phyloP scores from a whole-genome alignment of 2,329 filamentous ascomycete genomes.

The Xylariomycetidae sp. region DNA sequence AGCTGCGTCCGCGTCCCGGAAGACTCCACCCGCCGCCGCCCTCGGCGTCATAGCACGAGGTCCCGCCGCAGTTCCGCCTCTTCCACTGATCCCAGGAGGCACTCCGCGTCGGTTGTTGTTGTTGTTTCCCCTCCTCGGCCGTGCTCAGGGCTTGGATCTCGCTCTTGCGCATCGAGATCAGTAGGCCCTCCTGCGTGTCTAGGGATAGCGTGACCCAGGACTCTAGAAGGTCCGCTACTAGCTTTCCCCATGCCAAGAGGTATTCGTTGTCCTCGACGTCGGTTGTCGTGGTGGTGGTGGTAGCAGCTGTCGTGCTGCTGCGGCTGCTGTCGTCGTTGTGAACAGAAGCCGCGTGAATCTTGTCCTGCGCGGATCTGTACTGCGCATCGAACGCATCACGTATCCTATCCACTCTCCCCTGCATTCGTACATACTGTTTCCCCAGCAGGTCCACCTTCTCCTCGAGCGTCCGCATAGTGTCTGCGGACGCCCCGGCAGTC shows the following conservation, averaged over 20 bases:
- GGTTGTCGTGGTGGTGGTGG: too few relatives aligned
- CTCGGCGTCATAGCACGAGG: conserved; percentile 13
- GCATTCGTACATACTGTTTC: neutral
- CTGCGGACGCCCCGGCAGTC: neutral
- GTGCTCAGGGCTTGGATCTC: conserved; percentile 1
- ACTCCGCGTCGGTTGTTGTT: neutral
- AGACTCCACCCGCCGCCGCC: too few relatives aligned
- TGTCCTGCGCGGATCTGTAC: neutral
- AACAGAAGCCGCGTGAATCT: too few relatives aligned
- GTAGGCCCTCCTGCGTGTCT: conserved; percentile 11
- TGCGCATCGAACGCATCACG: neutral
- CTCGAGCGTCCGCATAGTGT: neutral
- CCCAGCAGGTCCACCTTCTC: neutral
- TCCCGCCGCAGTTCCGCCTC: conserved; percentile 16
- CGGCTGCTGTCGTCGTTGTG: too few relatives aligned
- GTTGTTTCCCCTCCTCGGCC: neutral
- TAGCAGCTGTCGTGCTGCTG: too few relatives aligned
- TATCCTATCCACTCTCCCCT: neutral
- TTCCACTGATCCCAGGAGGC: conserved; percentile 17
- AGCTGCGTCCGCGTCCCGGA: too few relatives aligned
- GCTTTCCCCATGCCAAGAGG: conserved; percentile 4
- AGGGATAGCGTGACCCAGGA: conserved; percentile 8
- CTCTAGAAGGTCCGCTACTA: conserved; percentile 7
- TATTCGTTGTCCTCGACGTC: neutral
- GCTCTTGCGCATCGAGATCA: conserved; percentile 8